Evolutionary conservation across 495 filamentous ascomycete genomes (phyloP), one percentile per base, ranked within the genome.

Genomic region (Xylaria cubensis): DNA sequence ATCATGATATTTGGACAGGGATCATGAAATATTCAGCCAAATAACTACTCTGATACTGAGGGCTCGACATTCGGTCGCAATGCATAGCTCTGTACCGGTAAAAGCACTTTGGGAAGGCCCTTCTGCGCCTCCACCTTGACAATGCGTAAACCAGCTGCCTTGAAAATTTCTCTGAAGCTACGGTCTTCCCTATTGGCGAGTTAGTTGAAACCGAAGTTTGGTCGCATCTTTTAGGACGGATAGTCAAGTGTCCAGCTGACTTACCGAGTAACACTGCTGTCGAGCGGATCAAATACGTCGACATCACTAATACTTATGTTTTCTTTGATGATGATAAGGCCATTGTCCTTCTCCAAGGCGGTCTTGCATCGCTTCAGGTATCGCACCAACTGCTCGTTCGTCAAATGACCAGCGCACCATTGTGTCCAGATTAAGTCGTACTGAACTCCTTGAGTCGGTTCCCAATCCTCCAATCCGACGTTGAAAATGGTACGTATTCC

Each of bases 401-500:
- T 51, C 50, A 51, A 24, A 51, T 51, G 50, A 3, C 50, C 50
- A 21, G 3, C 50, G 50, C 50, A 51, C 50, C 50, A 51, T 51
- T 51, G 50, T 21, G 9, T 51, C 50, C 50, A 51, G 21, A 51
- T 9, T 1, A 51, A 21, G n/a, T 51, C 50, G n/a, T 51, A 51
- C 50, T 51, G n/a, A n/a, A 51, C 50, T 24, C 50, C 50, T 24
- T 19, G 50, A 24, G 50, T 51, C n/a, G 50, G 50, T 51, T 51
- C 50, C 50, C 50, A 51, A n/a, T 24, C n/a, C 50, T 51, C n/a
- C 10, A 51, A n/a, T 24, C 50, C 50, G n/a, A 51, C 50, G n/a
- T 51, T 51, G 50, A 51, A 51, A n/a, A 51, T 51, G 50, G 50
- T 51, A 12, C 50, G 50, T 51, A 51, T 51, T 24, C 50, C 50